Evolutionary conservation across 2,329 filamentous ascomycete genomes (phyloP), one percentile per base, ranked within the genome.

Genomic region (Geosmithia putterillii): DNA sequence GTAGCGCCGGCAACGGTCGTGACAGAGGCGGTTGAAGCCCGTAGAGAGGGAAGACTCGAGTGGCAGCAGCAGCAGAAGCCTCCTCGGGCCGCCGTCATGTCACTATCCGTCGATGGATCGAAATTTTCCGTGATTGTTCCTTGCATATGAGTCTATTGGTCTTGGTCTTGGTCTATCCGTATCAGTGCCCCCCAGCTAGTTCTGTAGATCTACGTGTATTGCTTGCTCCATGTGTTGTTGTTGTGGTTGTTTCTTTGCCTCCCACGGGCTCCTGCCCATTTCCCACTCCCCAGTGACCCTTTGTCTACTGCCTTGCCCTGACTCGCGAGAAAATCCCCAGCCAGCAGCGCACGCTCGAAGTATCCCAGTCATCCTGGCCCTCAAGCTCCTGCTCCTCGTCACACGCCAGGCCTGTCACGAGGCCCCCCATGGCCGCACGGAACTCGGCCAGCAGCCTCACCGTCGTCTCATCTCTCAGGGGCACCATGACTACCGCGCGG

Each of bases 401-500:
- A 56, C 66, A 59, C 71, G 64, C 28, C 64, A 77, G 52, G 4
- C 65, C 60, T 32, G 49, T 54, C 12, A 58, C 73, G 15, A 76
- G 62, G 2, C 62, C 59, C 8, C 57, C 54, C 77, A 95, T 81
- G 20, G 70, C 66, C 8, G 67, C 57, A 37, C 72, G 72, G 50
- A 95, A 81, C 12, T 75, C 69, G 5, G 68, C 60, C 10, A 82
- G 69, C 47, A 95, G 78, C 7, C 61, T 61, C 35, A 71, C 64
- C 1, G 77, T 77, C 47, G 81, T 83, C 8, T 73, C 70, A 48
- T 89, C 83, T 34, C 92, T 73, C 43, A 87, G 68, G 0, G 90
- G 90, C 38, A 94, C 77, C 65, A 94, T 90, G 38, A 92, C 66
- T 10, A 95, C 69, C 1, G 83, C 82, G 32, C 83, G 73, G 2